Percentiles rank a stretch among this genome's conserved stretches.
Conservation (phyloP, 2,329 filamentous ascomycete genomes). For the Hypoxylon sp. region DNA sequence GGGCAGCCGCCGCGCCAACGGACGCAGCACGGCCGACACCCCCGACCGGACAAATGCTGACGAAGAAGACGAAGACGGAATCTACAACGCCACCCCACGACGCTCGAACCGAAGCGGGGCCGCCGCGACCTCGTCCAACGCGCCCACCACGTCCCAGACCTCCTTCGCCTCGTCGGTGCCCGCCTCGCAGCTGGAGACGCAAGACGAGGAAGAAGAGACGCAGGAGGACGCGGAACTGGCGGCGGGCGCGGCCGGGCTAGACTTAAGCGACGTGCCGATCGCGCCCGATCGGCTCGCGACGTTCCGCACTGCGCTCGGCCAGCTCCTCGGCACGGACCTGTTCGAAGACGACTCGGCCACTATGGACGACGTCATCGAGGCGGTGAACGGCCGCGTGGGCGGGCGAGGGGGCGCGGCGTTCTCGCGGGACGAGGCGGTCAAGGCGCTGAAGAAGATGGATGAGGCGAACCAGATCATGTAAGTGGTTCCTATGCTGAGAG, state of each 20-base stretch:
- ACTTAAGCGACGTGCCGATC: constrained; percentile 61
- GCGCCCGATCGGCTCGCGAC: constrained; percentile 71
- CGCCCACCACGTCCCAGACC: constrained; percentile 56
- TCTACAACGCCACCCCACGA: constrained; percentile 57
- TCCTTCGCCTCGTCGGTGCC: constrained; percentile 85
- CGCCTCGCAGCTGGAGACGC: constrained; percentile 73
- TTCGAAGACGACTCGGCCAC: constrained; percentile 88
- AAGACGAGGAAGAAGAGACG: constrained; percentile 56
- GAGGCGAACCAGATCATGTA: constrained; percentile 92
- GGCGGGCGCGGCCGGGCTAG: constrained; percentile 53
- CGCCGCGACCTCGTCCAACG: constrained; percentile 53
- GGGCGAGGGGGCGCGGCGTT: constrained; percentile 68
- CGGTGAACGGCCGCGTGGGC: constrained; percentile 80
- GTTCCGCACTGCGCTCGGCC: constrained; percentile 86
- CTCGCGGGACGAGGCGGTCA: constrained; percentile 75
- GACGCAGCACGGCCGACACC: constrained; percentile 46
- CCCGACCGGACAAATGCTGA: constrained; percentile 55
- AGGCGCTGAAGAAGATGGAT: constrained; percentile 83
- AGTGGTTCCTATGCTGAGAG: constrained; percentile 56
- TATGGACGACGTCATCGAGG: constrained; percentile 78
- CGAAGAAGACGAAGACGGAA: constrained; percentile 63
- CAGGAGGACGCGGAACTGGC: constrained; percentile 56
- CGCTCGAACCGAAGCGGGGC: constrained; percentile 55
- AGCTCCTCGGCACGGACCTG: constrained; percentile 82
- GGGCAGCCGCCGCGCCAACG: constrained; percentile 46